Percentiles rank a stretch among this genome's conserved stretches.
Evolutionary conservation across 371 early-diverging fungal genomes (phyloP).

Genomic region (Mortierella sp.): DNA sequence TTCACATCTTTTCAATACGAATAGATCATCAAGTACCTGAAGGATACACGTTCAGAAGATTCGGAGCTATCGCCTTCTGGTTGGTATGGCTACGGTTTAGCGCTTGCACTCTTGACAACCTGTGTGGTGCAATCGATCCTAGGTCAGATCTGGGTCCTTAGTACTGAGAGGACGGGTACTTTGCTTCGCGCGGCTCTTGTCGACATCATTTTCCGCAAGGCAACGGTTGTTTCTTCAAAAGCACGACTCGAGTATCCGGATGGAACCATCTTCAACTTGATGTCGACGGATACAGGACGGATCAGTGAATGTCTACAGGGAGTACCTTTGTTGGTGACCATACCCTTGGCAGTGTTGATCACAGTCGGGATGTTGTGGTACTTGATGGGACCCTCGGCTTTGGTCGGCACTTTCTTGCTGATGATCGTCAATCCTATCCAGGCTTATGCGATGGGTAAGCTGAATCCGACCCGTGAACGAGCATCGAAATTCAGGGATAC

Average conservation of each 20-base stretch:
- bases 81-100: slow-evolving; percentile 47
- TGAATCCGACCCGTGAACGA: slow-evolving; percentile 40
- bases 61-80: slow-evolving; percentile 25
- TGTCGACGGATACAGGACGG: slow-evolving; percentile 76
- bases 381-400: slow-evolving; percentile 64
- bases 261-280: slow-evolving; percentile 79
- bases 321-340: slow-evolving; percentile 54
- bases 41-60: slow-evolving; percentile 10
- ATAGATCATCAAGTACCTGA: slow-evolving; percentile 34
- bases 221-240: slow-evolving; percentile 41
- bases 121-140: slow-evolving; percentile 17
- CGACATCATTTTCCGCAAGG: slow-evolving; percentile 71
- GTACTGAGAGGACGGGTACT: slow-evolving; percentile 47
- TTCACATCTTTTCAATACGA: neutral
- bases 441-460: slow-evolving; percentile 40
- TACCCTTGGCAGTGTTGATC: slow-evolving; percentile 60
- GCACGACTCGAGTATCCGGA: slow-evolving; percentile 56
- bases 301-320: slow-evolving; percentile 57
- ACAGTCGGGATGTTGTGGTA: slow-evolving; percentile 25
- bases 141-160: slow-evolving; percentile 23
- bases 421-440: slow-evolving; percentile 52
- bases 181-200: slow-evolving; percentile 59
- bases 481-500: slow-evolving; percentile 55
- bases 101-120: slow-evolving; percentile 19
- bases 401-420: slow-evolving; percentile 63